Evolutionary conservation across 345 rosid species (phyloP), one percentile per base, ranked within the genome.

Genomic region (Garcia nutans): DNA sequence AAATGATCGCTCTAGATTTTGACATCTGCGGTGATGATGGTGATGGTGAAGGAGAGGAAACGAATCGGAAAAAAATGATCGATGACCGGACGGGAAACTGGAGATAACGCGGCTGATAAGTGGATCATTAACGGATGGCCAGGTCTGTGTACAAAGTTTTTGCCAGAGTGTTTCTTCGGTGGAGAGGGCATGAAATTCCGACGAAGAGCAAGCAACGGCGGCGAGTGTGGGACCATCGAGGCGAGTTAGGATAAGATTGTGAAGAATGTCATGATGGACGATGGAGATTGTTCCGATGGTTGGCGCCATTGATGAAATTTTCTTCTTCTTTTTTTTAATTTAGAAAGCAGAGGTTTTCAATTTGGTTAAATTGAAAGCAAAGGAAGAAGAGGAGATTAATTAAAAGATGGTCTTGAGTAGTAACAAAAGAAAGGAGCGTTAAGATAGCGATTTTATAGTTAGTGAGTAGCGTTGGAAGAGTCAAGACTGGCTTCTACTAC

Each of bases 201-300:
- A 72, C 20, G 92, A 89, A 13, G 87, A 79, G 76, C 85, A 87
- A 77, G 89, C 74, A 44, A 82, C 54, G 42, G 97, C 71, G 15
- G 88, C 88, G 42, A 93, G 88, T 24, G 95, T 65, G 2, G 88
- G 84, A 63, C 95, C 95, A 78, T 93, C 95, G 66, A 93, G 95
- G 42, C 87, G 88, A 24, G 89, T 79, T 79, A 93, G 71, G 90
- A 93, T 82, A 68, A 86, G 86, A 68, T 88, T 60, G 15, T 61
- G 81, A 67, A 93, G 63, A 72, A 91, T 80, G 79, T 93, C 98
- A 0, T 80, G 80, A 61, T 85, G 93, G 75, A 94, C 62, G 75
- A 87, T 11, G 78, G 85, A 78, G 84, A 90, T 76, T 49, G 81
- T 52, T 26, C 45, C 50, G 28, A 12, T 3, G 74, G 85, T 7